These are phyloP conservation scores for Emericellopsis atlantica DNA, from an alignment of 2,329 filamentous ascomycete species.

Conservation along the genomic window DNA sequence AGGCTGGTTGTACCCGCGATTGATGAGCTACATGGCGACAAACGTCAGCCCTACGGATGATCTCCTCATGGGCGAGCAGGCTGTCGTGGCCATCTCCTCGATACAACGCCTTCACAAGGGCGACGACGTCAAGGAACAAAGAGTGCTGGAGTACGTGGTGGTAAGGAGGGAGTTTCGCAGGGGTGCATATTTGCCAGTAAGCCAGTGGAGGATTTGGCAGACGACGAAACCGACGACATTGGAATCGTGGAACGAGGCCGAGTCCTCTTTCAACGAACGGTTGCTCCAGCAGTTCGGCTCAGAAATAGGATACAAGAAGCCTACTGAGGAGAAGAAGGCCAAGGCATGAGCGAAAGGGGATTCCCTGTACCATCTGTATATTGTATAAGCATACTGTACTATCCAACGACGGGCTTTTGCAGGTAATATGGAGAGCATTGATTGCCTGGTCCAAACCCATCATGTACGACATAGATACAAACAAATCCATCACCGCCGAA, in stretches of 20 bases:
- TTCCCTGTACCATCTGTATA: neutral
- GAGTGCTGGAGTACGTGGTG: slow-evolving; percentile 56
- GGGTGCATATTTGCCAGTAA: slow-evolving; percentile 26
- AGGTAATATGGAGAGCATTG: too few species aligned
- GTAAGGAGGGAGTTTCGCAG: slow-evolving; percentile 30
- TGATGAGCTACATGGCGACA: slow-evolving; percentile 42
- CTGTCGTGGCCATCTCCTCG: slow-evolving; percentile 46
- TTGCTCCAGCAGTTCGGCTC: neutral
- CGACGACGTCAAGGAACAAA: slow-evolving; percentile 32
- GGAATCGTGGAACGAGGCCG: slow-evolving; percentile 15
- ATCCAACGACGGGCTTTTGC: too few species aligned
- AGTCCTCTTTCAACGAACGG: too few species aligned
- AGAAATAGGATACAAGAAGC: slow-evolving; percentile 10
- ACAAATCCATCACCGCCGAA: too few species aligned
- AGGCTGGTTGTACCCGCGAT: slow-evolving; percentile 34
- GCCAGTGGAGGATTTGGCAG: slow-evolving; percentile 54
- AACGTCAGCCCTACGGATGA: slow-evolving; percentile 29
- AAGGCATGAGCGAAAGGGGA: slow-evolving; percentile 16
- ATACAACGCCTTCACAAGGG: slow-evolving; percentile 38
- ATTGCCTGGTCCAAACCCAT: too few species aligned
- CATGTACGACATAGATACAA: neutral
- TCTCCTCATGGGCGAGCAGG: slow-evolving; percentile 29
- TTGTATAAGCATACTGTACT: neutral
- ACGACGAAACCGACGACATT: slow-evolving; percentile 42
- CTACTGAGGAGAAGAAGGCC: slow-evolving; percentile 18